Base-by-base conservation (phyloP, 2,329 filamentous ascomycete genomes). In the Clonostachys sp. region DNA sequence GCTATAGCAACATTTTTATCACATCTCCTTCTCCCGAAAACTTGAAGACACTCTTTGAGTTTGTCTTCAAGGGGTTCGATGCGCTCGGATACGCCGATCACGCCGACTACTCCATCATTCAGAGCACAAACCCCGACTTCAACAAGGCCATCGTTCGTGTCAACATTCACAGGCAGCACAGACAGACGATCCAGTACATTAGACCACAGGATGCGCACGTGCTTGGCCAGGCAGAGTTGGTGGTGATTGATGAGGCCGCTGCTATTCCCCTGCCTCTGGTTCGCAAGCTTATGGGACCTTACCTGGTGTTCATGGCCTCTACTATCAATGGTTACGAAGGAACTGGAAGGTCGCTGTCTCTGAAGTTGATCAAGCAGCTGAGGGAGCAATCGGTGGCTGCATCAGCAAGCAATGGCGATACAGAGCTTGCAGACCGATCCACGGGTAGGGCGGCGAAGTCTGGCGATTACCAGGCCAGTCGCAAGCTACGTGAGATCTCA, bases 321-420 rank as follows among this genome's bases (percentile, higher is more conserved):
- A 99, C 94, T 2, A 96, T 99, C 71, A 97, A 97, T 62, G 94
- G 94, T 49, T 99, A 99, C 64, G 94, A 99, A 72, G 94, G 94
- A 48, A 99, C 94, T 7, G 94, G 94, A 39, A 84, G 94, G 49
- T 97, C 94, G 1, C 77, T 99, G 6, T 97, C 94, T 1, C 74
- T 99, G 46, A 99, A 99, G 71, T 78, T 99, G 55, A 96, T 99
- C 54, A 95, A 97, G 65, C 92, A 99, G 68, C 81, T 99, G 20
- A 86, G 94, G 49, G 92, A 99, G 59, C 91, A 99, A 63, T 82
- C 83, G 8, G 41, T 40, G 16, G 45, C 48, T 38, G 78, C 77
- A 16, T 67, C 74, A 7, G 80, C 80, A 47, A 56, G 69, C 2
- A 74, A 71, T 30, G 77, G 75, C 10, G 80, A 84, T 46, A 80